Percentiles rank a stretch among this genome's conserved stretches.
Conservation (phyloP, 2,329 filamentous ascomycete genomes). For the Cercospora zeae-maydis region DNA sequence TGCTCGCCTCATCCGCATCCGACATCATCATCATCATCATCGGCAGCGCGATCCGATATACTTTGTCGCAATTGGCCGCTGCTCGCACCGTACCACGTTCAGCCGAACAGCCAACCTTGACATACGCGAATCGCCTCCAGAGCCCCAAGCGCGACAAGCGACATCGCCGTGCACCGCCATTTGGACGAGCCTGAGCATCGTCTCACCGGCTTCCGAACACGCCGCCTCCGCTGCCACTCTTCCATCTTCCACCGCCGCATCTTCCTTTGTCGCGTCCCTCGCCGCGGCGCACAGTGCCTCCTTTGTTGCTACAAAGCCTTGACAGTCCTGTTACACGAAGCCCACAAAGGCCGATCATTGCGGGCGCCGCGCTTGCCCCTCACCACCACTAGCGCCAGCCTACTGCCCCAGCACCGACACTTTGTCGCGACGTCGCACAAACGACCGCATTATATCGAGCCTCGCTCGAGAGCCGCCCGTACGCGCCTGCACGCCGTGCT, state of each 20-base stretch:
- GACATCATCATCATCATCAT: neutral
- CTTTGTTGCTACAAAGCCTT: conserved; percentile 10
- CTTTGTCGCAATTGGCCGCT: conserved; percentile 8
- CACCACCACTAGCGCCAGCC: neutral
- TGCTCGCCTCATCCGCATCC: neutral
- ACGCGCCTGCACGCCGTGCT: neutral
- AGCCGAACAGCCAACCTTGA: conserved; percentile 20
- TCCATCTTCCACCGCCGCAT: neutral
- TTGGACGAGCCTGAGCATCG: conserved; percentile 1
- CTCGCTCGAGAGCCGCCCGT: neutral
- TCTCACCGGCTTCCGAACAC: conserved; percentile 17
- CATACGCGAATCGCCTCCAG: conserved; percentile 13
- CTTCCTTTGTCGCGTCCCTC: conserved; percentile 9
- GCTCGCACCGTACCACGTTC: conserved; percentile 4
- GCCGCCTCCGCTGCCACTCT: neutral
- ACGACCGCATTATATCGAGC: neutral
- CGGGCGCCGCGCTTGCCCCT: neutral
- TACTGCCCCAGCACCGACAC: neutral
- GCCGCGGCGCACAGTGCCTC: conserved; percentile 12
- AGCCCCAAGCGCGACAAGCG: conserved; percentile 5
- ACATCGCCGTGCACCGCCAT: conserved; percentile 13
- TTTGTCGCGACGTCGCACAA: conserved; percentile 22
- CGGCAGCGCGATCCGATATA: neutral
- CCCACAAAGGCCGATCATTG: conserved; percentile 5
- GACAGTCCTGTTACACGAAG: conserved; percentile 21